phyloP scores from a whole-genome alignment of 1,139 yeast species.

The Kodamaea anthophila region DNA sequence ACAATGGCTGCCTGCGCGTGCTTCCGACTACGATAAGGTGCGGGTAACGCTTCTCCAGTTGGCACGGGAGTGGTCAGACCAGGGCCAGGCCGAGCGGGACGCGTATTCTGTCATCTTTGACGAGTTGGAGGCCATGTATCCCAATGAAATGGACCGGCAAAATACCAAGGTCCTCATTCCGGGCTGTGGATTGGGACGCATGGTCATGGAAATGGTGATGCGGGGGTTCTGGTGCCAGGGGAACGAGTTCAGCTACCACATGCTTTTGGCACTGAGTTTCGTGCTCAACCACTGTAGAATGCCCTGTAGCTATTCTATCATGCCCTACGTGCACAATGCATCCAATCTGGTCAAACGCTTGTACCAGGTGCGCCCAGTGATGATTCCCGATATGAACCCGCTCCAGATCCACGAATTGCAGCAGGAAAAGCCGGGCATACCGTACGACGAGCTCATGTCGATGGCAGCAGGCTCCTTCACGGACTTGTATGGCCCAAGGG shows the following conservation, averaged over 20 bases:
- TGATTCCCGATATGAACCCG: conserved; percentile 49
- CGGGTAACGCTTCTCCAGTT: conserved; percentile 57
- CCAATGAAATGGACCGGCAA: conserved; percentile 33
- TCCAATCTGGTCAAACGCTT: conserved; percentile 42
- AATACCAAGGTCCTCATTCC: conserved; percentile 56
- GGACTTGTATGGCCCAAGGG: conserved; percentile 56
- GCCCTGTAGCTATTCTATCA: conserved; percentile 34
- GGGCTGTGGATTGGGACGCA: conserved; percentile 78
- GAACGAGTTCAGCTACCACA: conserved; percentile 77
- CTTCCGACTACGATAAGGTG: conserved; percentile 55
- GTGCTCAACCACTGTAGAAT: conserved; percentile 50
- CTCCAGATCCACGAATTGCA: conserved; percentile 25
- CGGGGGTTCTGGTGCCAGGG: conserved; percentile 77
- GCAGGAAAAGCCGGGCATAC: conserved; percentile 30
- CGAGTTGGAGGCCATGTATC: conserved; percentile 39
- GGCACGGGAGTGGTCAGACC: conserved; percentile 70
- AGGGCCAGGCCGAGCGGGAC: conserved; percentile 51
- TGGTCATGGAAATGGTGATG: conserved; percentile 65
- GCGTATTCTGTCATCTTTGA: conserved; percentile 42
- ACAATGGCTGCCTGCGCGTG: conserved; percentile 42
- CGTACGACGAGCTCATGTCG: conserved; percentile 54
- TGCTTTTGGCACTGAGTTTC: conserved; percentile 64
- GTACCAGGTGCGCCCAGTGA: conserved; percentile 44
- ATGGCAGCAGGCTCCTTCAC: conserved; percentile 79
- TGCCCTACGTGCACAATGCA: conserved; percentile 51